phyloP scores from a whole-genome alignment of 805 yeast species.

The Teunomyces stri region DNA sequence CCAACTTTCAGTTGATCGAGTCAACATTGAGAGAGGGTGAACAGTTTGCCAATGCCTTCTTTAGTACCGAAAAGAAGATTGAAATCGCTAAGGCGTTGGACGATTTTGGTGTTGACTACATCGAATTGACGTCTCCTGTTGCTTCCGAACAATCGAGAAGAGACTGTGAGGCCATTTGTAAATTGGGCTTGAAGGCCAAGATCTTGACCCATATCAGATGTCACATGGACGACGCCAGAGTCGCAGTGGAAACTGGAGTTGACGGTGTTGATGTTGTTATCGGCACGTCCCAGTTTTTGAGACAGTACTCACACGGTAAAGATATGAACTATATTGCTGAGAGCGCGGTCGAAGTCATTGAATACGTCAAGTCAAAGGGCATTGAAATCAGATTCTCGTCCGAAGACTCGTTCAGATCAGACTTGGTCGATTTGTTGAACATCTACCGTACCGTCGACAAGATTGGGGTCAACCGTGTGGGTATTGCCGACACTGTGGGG shows the following conservation, averaged over 20 bases:
- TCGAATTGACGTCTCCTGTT: slow-evolving; percentile 95
- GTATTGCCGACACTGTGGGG: slow-evolving; percentile 99
- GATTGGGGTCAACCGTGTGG: slow-evolving; percentile 97
- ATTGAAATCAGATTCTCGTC: slow-evolving; percentile 95
- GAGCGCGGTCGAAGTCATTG: slow-evolving; percentile 94
- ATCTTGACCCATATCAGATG: slow-evolving; percentile 96
- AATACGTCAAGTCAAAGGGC: slow-evolving; percentile 94
- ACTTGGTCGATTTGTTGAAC: slow-evolving; percentile 89
- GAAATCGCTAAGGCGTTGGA: slow-evolving; percentile 96
- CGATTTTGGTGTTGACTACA: slow-evolving; percentile 97
- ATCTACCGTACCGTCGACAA: slow-evolving; percentile 95
- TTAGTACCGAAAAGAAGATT: slow-evolving; percentile 89
- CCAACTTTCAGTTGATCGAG: slow-evolving; percentile 87
- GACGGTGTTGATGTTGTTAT: slow-evolving; percentile 99
- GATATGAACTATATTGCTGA: slow-evolving; percentile 98
- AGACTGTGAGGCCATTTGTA: slow-evolving; percentile 98
- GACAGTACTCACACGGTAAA: slow-evolving; percentile 96
- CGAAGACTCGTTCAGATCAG: slow-evolving; percentile 97
- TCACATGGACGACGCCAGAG: slow-evolving; percentile 97
- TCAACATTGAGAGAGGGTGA: slow-evolving; percentile 98
- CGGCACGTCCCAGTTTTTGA: slow-evolving; percentile 92
- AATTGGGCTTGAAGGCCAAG: slow-evolving; percentile 92
- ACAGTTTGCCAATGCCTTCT: slow-evolving; percentile 97
- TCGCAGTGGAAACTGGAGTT: slow-evolving; percentile 97
- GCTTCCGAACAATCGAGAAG: slow-evolving; percentile 90